Evolutionary conservation across 2,329 filamentous ascomycete species (phyloP), one percentile per base, ranked within the genome.

Genomic region (Trichophyton schoenleinii): DNA sequence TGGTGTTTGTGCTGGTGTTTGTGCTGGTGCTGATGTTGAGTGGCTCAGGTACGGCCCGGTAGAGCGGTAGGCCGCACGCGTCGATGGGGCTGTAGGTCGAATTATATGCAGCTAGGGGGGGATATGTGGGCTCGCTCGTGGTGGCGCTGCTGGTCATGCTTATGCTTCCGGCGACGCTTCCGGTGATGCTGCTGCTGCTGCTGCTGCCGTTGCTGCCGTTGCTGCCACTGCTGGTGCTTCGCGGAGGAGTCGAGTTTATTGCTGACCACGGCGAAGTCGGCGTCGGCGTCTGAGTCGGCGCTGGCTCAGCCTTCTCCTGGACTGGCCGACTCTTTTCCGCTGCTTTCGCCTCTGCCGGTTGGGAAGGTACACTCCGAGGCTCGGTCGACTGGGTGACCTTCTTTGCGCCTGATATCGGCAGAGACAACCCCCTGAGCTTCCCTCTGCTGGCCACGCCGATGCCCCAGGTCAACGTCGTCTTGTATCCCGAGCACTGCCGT

Each of bases 401-500:
- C 55, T 74, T 70, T 15, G 75, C 74, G 60, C 79, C 80, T 44
- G 79, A 78, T 59, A 87, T 76, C 8, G 84, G 84, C 62, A 95
- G 79, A 61, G 91, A 91, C 67, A 96, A 80, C 44, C 92, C 92
- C 64, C 92, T 85, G 65, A 97, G 84, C 79, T 97, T 97, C 71
- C 92, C 92, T 70, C 92, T 86, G 75, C 91, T 96, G 61, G 92
- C 92, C 63, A 97, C 92, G 59, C 92, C 92, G 57, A 96, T 89
- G 48, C 91, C 91, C 92, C 92, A 97, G 55, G 92, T 97, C 75
- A 97, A 81, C 68, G 92, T 91, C 15, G 92, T 97, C 78, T 95
- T 95, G 80, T 97, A 97, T 63, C 92, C 92, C 31, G 89, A 91
- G 77, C 92, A 97, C 71, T 95, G 91, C 72, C 90, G 91, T 66